A percentile compares a stretch with the other conserved stretches of the same genome.
These are phyloP conservation scores for Coleophoma crateriformis DNA, from an alignment of 2,329 filamentous ascomycete genomes.

Conservation along the genomic window DNA sequence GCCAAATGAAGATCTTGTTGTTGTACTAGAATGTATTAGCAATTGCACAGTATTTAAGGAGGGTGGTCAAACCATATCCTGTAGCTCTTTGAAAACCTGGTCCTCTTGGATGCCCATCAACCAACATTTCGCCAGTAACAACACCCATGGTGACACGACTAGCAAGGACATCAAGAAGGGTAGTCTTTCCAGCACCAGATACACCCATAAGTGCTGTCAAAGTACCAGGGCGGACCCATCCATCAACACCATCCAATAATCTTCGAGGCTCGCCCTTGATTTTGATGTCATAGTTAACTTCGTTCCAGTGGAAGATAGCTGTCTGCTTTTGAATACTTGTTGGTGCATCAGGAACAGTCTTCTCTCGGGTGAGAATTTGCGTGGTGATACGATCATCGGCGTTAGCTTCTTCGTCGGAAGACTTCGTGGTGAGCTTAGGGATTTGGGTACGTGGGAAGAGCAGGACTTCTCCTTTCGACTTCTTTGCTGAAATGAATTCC, in stretches of 20 bases:
- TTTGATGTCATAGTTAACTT: conserved; percentile 54
- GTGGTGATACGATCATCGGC: conserved; percentile 27
- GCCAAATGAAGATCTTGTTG: conserved; percentile 86
- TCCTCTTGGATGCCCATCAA: conserved; percentile 62
- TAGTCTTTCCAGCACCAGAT: conserved; percentile 83
- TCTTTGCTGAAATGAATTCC: conserved; percentile 56
- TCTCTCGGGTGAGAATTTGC: conserved; percentile 29
- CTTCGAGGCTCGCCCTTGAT: conserved; percentile 73
- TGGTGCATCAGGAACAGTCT: conserved; percentile 43
- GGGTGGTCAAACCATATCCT: conserved; percentile 53
- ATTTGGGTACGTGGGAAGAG: conserved; percentile 65
- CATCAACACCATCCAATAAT: conserved; percentile 80
- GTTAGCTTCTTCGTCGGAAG: conserved; percentile 4
- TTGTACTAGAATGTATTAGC: conserved; percentile 41
- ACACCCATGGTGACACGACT: conserved; percentile 85
- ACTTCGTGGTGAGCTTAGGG: conserved; percentile 6
- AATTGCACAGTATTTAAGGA: neutral
- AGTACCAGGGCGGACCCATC: conserved; percentile 91
- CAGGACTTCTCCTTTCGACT: conserved; percentile 72
- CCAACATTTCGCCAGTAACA: conserved; percentile 75
- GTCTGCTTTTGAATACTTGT: conserved; percentile 34
- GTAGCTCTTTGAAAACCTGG: conserved; percentile 86
- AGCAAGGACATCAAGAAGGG: conserved; percentile 79
- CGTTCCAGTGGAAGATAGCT: conserved; percentile 46
- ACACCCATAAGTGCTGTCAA: conserved; percentile 79